Percentiles rank a stretch among this genome's conserved stretches.
Conservation (phyloP, 139 green algal genomes). For the Chlorella sp. region DNA sequence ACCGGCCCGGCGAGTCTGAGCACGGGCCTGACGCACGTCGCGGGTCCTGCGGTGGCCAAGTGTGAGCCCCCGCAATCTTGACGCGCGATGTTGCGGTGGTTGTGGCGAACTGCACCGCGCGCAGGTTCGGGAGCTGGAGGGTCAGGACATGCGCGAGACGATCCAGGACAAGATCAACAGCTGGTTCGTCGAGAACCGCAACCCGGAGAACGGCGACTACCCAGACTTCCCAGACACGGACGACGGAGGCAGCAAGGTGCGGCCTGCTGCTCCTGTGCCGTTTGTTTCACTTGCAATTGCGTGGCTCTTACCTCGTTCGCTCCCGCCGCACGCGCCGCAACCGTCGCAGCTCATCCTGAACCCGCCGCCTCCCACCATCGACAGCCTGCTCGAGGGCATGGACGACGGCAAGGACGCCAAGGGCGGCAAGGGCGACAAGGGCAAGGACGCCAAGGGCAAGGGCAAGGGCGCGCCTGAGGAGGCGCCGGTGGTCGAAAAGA, state of each 20-base stretch:
- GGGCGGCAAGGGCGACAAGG: conserved; percentile 32
- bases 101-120: too few species aligned
- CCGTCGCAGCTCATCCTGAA: conserved; percentile 60
- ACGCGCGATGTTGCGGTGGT: background rate
- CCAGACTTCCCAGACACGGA: conserved; percentile 69
- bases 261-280: too few species aligned
- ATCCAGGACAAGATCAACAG: conserved; percentile 85
- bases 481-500: conserved; percentile 29
- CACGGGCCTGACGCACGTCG: too few species aligned
- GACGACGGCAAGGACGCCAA: conserved; percentile 23
- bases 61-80: too few species aligned
- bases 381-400: conserved; percentile 34
- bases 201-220: conserved; percentile 71
- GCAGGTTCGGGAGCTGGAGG: conserved; percentile 57
- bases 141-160: conserved; percentile 79
- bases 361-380: conserved; percentile 46
- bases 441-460: conserved; percentile 22
- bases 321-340: too few species aligned
- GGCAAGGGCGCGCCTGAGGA: conserved; percentile 21
- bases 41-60: too few species aligned
- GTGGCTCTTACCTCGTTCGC: too few species aligned
- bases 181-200: conserved; percentile 82
- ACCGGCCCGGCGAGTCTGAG: too few species aligned
- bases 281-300: too few species aligned
- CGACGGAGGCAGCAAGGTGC: conserved; percentile 61